phyloP scores from a whole-genome alignment of 2,329 filamentous ascomycete genomes.

The Apiospora pterosperma region DNA sequence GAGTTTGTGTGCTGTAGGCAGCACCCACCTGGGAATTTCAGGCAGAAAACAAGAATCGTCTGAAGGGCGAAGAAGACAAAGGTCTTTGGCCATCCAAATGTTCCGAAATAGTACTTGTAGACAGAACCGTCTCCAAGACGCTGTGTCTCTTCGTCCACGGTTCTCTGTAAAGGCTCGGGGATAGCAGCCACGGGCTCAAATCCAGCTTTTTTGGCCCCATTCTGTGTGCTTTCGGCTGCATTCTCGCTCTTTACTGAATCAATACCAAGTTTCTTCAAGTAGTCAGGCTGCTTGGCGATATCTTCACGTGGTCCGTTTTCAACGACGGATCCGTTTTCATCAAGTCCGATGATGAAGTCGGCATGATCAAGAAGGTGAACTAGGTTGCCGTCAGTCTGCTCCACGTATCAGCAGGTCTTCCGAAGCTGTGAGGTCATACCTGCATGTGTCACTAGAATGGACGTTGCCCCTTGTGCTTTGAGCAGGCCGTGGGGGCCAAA shows the following conservation, averaged over 20 bases:
- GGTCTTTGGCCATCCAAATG: slow-evolving; percentile 7
- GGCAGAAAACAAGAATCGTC: slow-evolving; percentile 4
- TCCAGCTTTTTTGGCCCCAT: background rate
- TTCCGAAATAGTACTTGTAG: slow-evolving; percentile 10
- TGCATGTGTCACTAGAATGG: slow-evolving; percentile 4
- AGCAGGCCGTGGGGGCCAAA: background rate
- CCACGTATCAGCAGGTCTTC: background rate
- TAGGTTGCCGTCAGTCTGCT: background rate
- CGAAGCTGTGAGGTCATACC: background rate
- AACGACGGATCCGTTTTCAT: background rate
- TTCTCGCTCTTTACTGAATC: background rate
- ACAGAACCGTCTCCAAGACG: slow-evolving; percentile 8
- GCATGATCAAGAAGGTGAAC: background rate
- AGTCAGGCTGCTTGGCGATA: background rate
- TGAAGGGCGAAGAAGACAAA: slow-evolving; percentile 7
- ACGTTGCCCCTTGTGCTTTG: background rate
- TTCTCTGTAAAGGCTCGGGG: background rate
- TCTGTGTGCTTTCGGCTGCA: background rate
- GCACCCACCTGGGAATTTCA: slow-evolving; percentile 9
- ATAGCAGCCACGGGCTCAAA: background rate
- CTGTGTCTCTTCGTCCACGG: slow-evolving; percentile 5
- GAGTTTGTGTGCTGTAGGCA: background rate
- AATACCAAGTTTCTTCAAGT: background rate
- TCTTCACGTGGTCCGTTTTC: background rate
- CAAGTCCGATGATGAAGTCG: background rate